phyloP scores from a whole-genome alignment of 495 filamentous ascomycete species.

The Neurospora terricola region DNA sequence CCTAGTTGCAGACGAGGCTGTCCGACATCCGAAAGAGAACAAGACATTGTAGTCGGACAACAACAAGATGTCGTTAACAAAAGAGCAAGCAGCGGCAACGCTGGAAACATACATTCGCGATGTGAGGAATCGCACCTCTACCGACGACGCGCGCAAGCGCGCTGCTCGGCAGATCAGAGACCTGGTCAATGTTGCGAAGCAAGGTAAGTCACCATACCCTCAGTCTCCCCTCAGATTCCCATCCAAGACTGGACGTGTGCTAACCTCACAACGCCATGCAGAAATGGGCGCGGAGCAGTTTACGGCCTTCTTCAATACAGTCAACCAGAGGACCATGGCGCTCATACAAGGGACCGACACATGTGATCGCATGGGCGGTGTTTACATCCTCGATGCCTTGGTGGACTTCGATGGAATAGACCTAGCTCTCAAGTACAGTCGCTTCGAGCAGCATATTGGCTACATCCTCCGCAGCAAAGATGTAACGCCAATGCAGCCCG shows the following conservation, averaged over 20 bases:
- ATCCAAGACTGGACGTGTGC: neutral
- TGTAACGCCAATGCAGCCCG: slow-evolving; percentile 72
- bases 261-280: slow-evolving; percentile 19
- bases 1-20: slow-evolving; percentile 17
- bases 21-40: slow-evolving; percentile 4
- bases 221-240: neutral
- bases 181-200: slow-evolving; percentile 28
- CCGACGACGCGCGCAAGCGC: slow-evolving; percentile 31
- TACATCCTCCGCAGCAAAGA: slow-evolving; percentile 82
- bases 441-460: slow-evolving; percentile 84
- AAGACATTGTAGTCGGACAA: neutral
- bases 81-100: slow-evolving; percentile 19
- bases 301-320: slow-evolving; percentile 63
- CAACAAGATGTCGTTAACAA: slow-evolving; percentile 22
- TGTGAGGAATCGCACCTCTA: slow-evolving; percentile 18
- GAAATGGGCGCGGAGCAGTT: slow-evolving; percentile 74
- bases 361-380: slow-evolving; percentile 79
- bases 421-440: slow-evolving; percentile 82
- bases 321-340: slow-evolving; percentile 63
- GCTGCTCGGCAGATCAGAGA: slow-evolving; percentile 32
- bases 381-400: slow-evolving; percentile 81
- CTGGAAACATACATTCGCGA: slow-evolving; percentile 25
- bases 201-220: slow-evolving; percentile 16
- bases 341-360: slow-evolving; percentile 78
- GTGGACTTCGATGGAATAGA: slow-evolving; percentile 96